Percentiles rank a stretch among this genome's conserved stretches.
Conservation (phyloP, 2,329 filamentous ascomycete genomes). For the Botrytis hyacinthi region DNA sequence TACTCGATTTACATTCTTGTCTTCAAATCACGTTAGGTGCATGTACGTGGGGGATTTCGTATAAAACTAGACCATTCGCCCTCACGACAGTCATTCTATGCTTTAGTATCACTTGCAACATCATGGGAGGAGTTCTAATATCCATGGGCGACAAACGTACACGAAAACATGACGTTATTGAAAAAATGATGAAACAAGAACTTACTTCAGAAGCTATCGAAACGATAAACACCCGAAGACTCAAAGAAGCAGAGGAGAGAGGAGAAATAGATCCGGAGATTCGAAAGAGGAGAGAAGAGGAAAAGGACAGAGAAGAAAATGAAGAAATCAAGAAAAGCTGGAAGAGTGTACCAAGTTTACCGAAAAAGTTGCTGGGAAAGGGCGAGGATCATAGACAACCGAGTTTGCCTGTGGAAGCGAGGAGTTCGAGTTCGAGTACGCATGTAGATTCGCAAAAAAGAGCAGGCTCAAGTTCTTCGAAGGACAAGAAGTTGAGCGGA, state of each 20-base stretch:
- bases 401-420: constrained; percentile 26
- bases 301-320: constrained; percentile 44
- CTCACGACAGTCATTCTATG: constrained; percentile 78
- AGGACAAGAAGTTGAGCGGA: constrained; percentile 17
- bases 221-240: constrained; percentile 82
- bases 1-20: constrained; percentile 75
- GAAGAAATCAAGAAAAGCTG: constrained; percentile 34
- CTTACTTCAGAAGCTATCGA: constrained; percentile 63
- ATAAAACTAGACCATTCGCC: constrained; percentile 64
- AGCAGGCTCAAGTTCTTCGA: constrained; percentile 13
- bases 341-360: constrained; percentile 31
- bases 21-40: constrained; percentile 78
- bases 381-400: constrained; percentile 34
- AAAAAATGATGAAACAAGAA: constrained; percentile 72
- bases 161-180: constrained; percentile 80
- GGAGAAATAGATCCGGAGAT: constrained; percentile 30
- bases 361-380: constrained; percentile 33
- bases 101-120: constrained; percentile 74
- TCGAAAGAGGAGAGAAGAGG: constrained; percentile 50
- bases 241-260: constrained; percentile 68
- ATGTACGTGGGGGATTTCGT: constrained; percentile 75
- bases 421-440: constrained; percentile 19
- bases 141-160: constrained; percentile 72
- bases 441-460: constrained; percentile 20
- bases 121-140: constrained; percentile 72